A percentile compares a stretch with the other conserved stretches of the same genome.
These are phyloP conservation scores for Ogataea henricii DNA, from an alignment of 805 yeast genomes.

Conservation along the genomic window DNA sequence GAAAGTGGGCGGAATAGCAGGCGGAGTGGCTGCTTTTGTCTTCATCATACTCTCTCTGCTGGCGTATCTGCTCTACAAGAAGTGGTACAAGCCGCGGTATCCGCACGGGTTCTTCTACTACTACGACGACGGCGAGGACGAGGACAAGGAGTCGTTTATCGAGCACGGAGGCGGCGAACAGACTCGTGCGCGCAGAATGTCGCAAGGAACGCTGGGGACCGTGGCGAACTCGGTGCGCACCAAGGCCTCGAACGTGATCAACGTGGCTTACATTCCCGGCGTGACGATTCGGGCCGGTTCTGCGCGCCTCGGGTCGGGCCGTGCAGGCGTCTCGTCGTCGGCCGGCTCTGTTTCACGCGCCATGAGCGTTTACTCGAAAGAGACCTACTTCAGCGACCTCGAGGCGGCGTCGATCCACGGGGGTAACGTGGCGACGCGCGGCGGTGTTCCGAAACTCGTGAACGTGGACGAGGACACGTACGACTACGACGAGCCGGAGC, in stretches of 20 bases:
- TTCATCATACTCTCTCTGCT: slow-evolving; percentile 39
- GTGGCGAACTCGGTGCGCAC: slow-evolving; percentile 68
- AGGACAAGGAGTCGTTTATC: slow-evolving; percentile 25
- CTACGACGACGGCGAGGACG: slow-evolving; percentile 31
- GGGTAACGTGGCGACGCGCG: slow-evolving; percentile 33
- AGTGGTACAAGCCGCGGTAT: slow-evolving; percentile 43
- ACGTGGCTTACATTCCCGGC: slow-evolving; percentile 93
- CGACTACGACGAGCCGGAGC: slow-evolving; percentile 21
- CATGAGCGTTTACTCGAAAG: slow-evolving; percentile 33
- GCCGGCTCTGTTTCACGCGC: slow-evolving; percentile 26
- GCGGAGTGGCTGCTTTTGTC: slow-evolving; percentile 69
- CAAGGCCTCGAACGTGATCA: slow-evolving; percentile 83
- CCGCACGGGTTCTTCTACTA: slow-evolving; percentile 32
- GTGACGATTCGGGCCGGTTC: slow-evolving; percentile 63
- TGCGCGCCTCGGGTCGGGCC: slow-evolving; percentile 17
- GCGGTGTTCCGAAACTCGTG: slow-evolving; percentile 30
- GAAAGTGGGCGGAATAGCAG: slow-evolving; percentile 63
- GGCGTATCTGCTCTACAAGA: slow-evolving; percentile 44
- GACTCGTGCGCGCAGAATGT: slow-evolving; percentile 25
- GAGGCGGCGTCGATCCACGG: slow-evolving; percentile 37
- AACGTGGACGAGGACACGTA: slow-evolving; percentile 31
- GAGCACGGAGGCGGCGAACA: slow-evolving; percentile 27
- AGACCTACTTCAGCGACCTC: slow-evolving; percentile 36
- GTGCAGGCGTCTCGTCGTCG: slow-evolving; percentile 16
- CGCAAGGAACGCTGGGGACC: slow-evolving; percentile 34